These are phyloP conservation scores for Alternaria triticimaculans DNA, from an alignment of 2,329 filamentous ascomycete species.

Conservation along the genomic window DNA sequence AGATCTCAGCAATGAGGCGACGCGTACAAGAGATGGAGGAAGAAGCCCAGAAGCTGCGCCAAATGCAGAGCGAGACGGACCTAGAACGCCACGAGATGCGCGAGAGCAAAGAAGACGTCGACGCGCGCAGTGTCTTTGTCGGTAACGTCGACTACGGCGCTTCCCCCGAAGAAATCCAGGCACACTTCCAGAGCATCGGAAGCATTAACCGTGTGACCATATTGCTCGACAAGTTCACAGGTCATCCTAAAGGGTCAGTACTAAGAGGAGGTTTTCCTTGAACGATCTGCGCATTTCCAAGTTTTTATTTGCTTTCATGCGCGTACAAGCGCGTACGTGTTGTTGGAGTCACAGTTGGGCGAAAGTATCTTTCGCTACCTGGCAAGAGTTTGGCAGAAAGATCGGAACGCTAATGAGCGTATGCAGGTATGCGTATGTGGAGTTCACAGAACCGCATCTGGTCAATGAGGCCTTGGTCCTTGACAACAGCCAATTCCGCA, in stretches of 20 bases:
- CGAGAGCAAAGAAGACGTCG: conserved; percentile 95
- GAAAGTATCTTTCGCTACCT: conserved; percentile 57
- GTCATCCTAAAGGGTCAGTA: conserved; percentile 96
- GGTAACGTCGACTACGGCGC: conserved; percentile 98
- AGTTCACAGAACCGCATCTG: conserved; percentile 92
- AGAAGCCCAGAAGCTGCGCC: conserved; percentile 63
- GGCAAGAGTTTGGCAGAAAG: conserved; percentile 62
- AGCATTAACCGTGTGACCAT: conserved; percentile 99
- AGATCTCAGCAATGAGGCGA: conserved; percentile 60
- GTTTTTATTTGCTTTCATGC: background rate
- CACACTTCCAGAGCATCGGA: conserved; percentile 96
- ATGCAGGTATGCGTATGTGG: conserved; percentile 94
- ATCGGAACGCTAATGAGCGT: conserved; percentile 59
- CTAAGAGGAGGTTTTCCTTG: conserved; percentile 50
- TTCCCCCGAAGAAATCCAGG: conserved; percentile 96
- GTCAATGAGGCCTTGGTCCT: conserved; percentile 93
- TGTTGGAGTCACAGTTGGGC: background rate
- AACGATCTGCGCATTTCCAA: conserved; percentile 16
- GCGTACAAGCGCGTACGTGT: background rate
- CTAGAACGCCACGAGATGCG: conserved; percentile 81
- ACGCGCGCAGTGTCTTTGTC: conserved; percentile 95
- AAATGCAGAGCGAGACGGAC: conserved; percentile 71
- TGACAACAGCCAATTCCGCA: conserved; percentile 95
- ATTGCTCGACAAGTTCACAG: conserved; percentile 95
- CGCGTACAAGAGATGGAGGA: conserved; percentile 64